Base-by-base conservation (phyloP, 2,329 filamentous ascomycete genomes). In the Fusarium mangiferae region DNA sequence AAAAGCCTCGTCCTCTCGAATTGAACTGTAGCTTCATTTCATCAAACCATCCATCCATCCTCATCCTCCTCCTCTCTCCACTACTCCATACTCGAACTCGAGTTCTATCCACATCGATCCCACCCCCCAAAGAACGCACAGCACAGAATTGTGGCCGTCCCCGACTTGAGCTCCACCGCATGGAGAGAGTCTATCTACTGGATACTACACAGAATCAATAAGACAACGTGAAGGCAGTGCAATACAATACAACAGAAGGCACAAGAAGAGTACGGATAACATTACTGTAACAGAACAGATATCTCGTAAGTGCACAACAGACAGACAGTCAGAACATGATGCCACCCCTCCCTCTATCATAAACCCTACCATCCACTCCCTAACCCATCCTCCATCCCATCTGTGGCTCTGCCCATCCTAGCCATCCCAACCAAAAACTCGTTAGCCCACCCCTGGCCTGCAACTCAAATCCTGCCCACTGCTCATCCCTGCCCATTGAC, bases 381-480 rank as follows among this genome's bases (percentile, higher is more conserved):
- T 60, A 30, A n/a, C 28, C 24, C 38, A 49, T 28, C 52, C 8
- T 18, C 24, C 42, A 24, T 33, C 45, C 46, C 46, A 49, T 48
- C 45, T 48, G 45, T 48, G 26, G 45, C 26, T 48, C 45, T 48
- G 28, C 28, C 28, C 46, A 54, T 51, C 62, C 54, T 62, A 70
- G 51, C 62, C 62, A 66, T 51, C 62, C 54, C 65, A 70, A 58
- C 62, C 62, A 66, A 62, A 68, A 68, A 24, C 65, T 64, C 65
- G 58, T 58, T 69, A 72, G 65, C 63, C 59, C 64, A 74, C 67
- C 71, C 66, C 66, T 70, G 66, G 67, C 28, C 65, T 70, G 58
- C 66, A 70, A 70, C 67, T 70, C 67, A 70, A 73, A 71, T 68
- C 71, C 62, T 73, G 66, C 66, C 70, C 70, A 71, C 56, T 57